phyloP scores from a whole-genome alignment of 2,329 filamentous ascomycete genomes.

The Zasmidium cellare region DNA sequence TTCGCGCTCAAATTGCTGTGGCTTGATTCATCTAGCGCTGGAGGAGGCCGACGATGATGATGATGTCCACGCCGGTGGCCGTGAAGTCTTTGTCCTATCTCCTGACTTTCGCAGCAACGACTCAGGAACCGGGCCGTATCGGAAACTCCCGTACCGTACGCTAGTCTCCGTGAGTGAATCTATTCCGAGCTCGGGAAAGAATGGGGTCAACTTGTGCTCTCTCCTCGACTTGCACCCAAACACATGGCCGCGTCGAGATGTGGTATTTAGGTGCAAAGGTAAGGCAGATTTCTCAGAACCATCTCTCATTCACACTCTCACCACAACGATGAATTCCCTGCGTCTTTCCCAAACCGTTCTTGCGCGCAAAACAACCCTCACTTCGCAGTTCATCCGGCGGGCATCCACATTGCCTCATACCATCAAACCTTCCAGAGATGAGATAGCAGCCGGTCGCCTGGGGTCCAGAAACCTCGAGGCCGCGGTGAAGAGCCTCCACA shows the following conservation, averaged over 20 bases:
- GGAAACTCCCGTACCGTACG: no score
- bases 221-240: neutral
- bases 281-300: neutral
- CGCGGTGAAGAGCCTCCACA: constrained; percentile 15
- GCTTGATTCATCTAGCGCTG: constrained; percentile 8
- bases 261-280: neutral
- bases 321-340: neutral
- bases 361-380: neutral
- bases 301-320: neutral
- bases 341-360: neutral
- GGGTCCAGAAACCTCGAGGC: constrained; percentile 12
- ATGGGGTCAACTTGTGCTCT: neutral
- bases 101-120: no score
- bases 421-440: constrained; percentile 11
- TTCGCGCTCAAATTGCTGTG: constrained; percentile 5
- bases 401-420: constrained; percentile 9
- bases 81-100: no score
- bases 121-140: no score
- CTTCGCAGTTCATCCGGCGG: neutral
- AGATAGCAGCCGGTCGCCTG: constrained; percentile 8
- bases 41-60: neutral
- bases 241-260: neutral
- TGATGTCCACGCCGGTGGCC: neutral
- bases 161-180: neutral
- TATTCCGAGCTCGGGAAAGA: neutral